Percentiles rank a stretch among this genome's conserved stretches.
These are phyloP conservation scores for Podila clonocystis DNA, from an alignment of 192 early-diverging fungal genomes.

Conservation along the genomic window DNA sequence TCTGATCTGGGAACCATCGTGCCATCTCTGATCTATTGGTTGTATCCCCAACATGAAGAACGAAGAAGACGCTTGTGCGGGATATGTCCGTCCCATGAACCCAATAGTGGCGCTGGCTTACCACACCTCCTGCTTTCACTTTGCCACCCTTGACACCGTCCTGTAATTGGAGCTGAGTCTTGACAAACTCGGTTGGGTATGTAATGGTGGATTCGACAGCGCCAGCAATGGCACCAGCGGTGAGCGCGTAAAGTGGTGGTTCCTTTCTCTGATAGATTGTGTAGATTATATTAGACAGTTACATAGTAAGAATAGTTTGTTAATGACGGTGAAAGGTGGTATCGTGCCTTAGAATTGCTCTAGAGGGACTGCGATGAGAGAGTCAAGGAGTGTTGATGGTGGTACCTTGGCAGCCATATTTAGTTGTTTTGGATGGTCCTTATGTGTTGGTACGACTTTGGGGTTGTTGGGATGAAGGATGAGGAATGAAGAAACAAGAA, in stretches of 20 bases:
- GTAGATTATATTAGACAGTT: no score
- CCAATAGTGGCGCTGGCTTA: no score
- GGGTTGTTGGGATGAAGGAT: not conserved
- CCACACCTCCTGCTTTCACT: conserved; percentile 35
- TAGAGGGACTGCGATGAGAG: not conserved
- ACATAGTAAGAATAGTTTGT: not conserved
- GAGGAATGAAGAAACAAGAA: not conserved
- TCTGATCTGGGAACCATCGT: not conserved
- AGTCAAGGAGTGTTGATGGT: not conserved
- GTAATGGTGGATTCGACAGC: conserved; percentile 91
- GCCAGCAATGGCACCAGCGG: conserved; percentile 89
- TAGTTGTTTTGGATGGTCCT: not conserved
- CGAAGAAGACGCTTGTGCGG: no score
- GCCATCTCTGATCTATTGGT: no score
- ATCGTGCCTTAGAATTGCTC: no score
- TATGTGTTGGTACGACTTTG: not conserved
- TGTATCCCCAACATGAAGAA: not conserved
- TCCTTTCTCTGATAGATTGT: conserved; percentile 30
- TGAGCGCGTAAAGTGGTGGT: conserved; percentile 66
- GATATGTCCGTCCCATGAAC: no score
- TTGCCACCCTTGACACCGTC: conserved; percentile 51
- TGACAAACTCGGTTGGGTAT: conserved; percentile 96
- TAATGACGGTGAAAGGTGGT: not conserved
- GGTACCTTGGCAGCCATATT: conserved; percentile 14
- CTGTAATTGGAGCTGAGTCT: conserved; percentile 96